Conservation (phyloP, 2,329 filamentous ascomycete genomes). For the Beauveria sp. region DNA sequence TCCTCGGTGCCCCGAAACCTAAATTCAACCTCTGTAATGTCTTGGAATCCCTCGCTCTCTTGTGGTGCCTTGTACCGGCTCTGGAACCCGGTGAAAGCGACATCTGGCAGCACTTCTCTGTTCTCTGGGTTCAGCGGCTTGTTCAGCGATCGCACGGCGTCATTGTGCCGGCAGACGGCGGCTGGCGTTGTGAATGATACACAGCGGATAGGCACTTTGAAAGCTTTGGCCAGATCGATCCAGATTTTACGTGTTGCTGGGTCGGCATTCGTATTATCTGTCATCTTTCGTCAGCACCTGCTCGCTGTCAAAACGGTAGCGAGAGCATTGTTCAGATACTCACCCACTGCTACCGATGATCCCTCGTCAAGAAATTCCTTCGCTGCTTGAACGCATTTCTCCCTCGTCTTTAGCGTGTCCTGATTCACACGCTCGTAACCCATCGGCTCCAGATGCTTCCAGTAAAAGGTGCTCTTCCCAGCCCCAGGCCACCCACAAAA, state of each 20-base stretch:
- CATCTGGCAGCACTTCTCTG: slow-evolving; percentile 61
- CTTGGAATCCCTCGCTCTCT: slow-evolving; percentile 71
- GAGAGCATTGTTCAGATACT: slow-evolving; percentile 24
- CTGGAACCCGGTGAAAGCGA: slow-evolving; percentile 73
- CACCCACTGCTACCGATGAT: slow-evolving; percentile 70
- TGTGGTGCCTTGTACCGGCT: slow-evolving; percentile 67
- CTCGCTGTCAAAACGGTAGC: background rate
- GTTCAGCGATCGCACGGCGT: slow-evolving; percentile 69
- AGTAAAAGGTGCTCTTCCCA: slow-evolving; percentile 89
- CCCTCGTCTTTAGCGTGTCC: slow-evolving; percentile 69
- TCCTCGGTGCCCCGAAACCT: slow-evolving; percentile 62
- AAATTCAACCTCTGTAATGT: slow-evolving; percentile 71
- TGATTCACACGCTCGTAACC: slow-evolving; percentile 86
- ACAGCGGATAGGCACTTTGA: slow-evolving; percentile 71
- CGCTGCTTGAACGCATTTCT: slow-evolving; percentile 67
- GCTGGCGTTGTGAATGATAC: slow-evolving; percentile 72
- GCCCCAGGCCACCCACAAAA: slow-evolving; percentile 85
- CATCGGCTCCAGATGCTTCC: slow-evolving; percentile 66
- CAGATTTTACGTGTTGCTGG: slow-evolving; percentile 68
- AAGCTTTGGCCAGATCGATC: slow-evolving; percentile 64
- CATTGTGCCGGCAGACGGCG: slow-evolving; percentile 75
- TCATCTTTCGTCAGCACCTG: slow-evolving; percentile 9
- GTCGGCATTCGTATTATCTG: slow-evolving; percentile 96
- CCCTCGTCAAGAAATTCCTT: slow-evolving; percentile 55
- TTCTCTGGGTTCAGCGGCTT: slow-evolving; percentile 74